These are phyloP conservation scores for Cylindrotheca fusiformis DNA, from an alignment of 108 stramenopile genomes.

Conservation along the genomic window DNA sequence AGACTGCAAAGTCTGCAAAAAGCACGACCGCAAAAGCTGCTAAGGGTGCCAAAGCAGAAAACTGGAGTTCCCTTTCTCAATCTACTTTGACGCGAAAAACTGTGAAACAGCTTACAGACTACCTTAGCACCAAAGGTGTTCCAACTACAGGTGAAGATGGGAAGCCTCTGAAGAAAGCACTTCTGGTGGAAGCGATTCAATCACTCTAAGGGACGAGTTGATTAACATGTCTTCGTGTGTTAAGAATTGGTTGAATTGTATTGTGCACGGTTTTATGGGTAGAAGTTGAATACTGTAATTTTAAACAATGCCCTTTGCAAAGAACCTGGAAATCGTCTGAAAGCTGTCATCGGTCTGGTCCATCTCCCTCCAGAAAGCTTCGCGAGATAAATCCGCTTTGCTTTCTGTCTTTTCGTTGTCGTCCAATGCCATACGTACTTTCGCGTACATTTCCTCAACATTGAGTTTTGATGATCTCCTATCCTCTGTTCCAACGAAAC, in stretches of 20 bases:
- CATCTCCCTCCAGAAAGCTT: conserved; percentile 87
- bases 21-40: not conserved
- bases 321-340: conserved; percentile 67
- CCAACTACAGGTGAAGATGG: conserved; percentile 23
- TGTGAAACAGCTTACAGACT: conserved; percentile 25
- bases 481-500: no score
- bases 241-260: conserved; percentile 5
- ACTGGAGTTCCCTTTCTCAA: conserved; percentile 22
- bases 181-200: conserved; percentile 18
- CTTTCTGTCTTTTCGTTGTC: conserved; percentile 22
- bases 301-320: conserved; percentile 61
- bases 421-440: conserved; percentile 36
- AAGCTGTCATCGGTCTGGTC: conserved; percentile 70
- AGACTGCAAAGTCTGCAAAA: conserved; percentile 2
- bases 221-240: not conserved
- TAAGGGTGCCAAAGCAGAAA: conserved; percentile 1
- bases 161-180: conserved; percentile 35
- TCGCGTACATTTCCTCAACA: conserved; percentile 75
- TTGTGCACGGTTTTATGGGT: not conserved
- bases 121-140: conserved; percentile 30
- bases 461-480: conserved; percentile 46
- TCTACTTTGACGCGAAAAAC: conserved; percentile 44
- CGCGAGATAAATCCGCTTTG: conserved; percentile 37
- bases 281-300: conserved; percentile 5
- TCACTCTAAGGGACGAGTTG: conserved; percentile 11